Percentiles rank a stretch among this genome's conserved stretches.
phyloP scores from a whole-genome alignment of 805 yeast genomes.

The Hanseniaspora pseudoguilliermondii region DNA sequence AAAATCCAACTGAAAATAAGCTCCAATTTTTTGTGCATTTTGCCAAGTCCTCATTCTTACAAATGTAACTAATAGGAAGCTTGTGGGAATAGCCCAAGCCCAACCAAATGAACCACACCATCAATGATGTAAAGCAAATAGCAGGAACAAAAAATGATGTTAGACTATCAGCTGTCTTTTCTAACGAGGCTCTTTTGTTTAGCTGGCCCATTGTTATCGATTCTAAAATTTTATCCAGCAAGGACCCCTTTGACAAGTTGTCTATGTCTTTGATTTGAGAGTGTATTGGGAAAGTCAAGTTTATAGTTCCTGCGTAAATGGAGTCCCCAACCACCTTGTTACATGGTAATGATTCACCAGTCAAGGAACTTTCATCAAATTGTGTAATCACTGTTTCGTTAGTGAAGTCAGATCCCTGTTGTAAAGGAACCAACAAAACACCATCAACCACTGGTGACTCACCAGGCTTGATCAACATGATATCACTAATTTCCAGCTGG shows the following conservation, averaged over 20 bases:
- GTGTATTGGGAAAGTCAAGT: conserved; percentile 23
- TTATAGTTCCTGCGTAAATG: conserved; percentile 60
- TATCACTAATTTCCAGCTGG: conserved; percentile 41
- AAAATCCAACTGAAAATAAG: conserved; percentile 65
- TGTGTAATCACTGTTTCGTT: conserved; percentile 22
- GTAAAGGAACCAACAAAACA: conserved; percentile 19
- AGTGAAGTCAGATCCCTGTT: background rate
- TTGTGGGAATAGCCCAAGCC: conserved; percentile 40
- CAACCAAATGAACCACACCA: conserved; percentile 62
- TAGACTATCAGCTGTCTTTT: conserved; percentile 51
- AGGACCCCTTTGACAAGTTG: conserved; percentile 33
- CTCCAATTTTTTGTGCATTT: conserved; percentile 48
- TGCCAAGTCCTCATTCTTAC: conserved; percentile 34
- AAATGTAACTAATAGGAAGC: conserved; percentile 44
- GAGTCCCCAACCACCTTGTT: conserved; percentile 48
- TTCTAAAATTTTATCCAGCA: conserved; percentile 55
- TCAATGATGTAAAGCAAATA: conserved; percentile 45
- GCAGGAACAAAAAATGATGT: conserved; percentile 66
- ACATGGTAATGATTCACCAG: conserved; percentile 53
- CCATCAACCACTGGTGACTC: conserved; percentile 52
- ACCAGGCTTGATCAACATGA: conserved; percentile 37
- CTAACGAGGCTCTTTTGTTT: conserved; percentile 54
- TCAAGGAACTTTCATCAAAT: conserved; percentile 50
- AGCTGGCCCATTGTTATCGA: conserved; percentile 65
- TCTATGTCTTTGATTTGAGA: conserved; percentile 5